Conservation (phyloP, 495 filamentous ascomycete species). For the Trypethelium eluteriae region DNA sequence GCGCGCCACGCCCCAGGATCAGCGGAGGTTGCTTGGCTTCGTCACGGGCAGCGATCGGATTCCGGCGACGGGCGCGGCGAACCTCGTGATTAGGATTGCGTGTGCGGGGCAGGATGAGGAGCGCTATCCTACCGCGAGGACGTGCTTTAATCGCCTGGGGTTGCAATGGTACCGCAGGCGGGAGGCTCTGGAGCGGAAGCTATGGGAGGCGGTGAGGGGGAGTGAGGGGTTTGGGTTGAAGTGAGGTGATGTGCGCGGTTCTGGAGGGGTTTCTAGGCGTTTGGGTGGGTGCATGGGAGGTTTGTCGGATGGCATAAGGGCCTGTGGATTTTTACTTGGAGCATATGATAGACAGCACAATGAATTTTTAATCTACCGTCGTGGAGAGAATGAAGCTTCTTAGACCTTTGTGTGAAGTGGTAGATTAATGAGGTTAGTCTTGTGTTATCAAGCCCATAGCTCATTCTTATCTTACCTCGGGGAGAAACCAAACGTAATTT, state of each 20-base stretch:
- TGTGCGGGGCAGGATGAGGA: constrained; percentile 54
- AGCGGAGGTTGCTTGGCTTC: constrained; percentile 74
- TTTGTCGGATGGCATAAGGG: background rate
- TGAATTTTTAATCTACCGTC: too few species aligned
- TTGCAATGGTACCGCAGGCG: constrained; percentile 63
- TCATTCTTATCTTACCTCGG: too few species aligned
- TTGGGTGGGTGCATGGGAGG: background rate
- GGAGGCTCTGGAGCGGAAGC: constrained; percentile 58
- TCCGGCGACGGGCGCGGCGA: constrained; percentile 83
- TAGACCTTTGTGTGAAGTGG: too few species aligned
- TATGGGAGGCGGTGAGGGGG: constrained; percentile 82
- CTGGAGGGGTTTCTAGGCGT: background rate
- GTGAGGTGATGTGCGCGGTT: constrained; percentile 32
- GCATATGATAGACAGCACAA: too few species aligned
- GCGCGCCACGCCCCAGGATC: constrained; percentile 53
- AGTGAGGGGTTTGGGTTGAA: constrained; percentile 95
- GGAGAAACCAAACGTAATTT: too few species aligned
- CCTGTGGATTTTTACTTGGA: too few species aligned
- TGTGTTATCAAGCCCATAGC: too few species aligned
- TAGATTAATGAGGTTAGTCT: too few species aligned
- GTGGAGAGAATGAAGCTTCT: too few species aligned
- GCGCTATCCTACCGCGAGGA: constrained; percentile 78
- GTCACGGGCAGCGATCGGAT: constrained; percentile 92
- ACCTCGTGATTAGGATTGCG: constrained; percentile 63
- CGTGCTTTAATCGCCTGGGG: constrained; percentile 81